A percentile compares a stretch with the other conserved stretches of the same genome.
Evolutionary conservation across 441 rosid genomes (phyloP).

Genomic region (Manihot esculenta): DNA sequence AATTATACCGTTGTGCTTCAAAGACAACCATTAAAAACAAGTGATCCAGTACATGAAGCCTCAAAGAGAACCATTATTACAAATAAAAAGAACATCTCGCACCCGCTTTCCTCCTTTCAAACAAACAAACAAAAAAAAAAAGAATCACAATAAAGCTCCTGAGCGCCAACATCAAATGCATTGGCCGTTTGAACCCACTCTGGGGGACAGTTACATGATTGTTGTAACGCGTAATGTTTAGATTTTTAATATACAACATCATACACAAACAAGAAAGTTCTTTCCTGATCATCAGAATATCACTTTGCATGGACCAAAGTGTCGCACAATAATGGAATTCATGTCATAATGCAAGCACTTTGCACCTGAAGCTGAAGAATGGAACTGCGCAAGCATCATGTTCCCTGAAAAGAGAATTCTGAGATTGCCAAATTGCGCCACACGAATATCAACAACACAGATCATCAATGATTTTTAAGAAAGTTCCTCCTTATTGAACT

Average conservation of each 20-base stretch:
- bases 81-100: neutral
- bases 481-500: slow-evolving; percentile 51
- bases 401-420: neutral
- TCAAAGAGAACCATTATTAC: neutral
- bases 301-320: neutral
- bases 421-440: neutral
- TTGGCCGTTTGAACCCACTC: neutral
- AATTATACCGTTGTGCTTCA: no score
- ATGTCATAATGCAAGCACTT: neutral
- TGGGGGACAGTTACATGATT: neutral
- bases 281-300: neutral
- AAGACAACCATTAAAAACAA: no score
- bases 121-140: neutral
- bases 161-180: neutral
- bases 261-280: slow-evolving; percentile 6
- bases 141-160: neutral
- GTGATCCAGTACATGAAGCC: no score
- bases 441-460: neutral
- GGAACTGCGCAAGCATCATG: neutral
- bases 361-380: neutral
- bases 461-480: slow-evolving; percentile 24
- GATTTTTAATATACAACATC: slow-evolving; percentile 18
- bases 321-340: neutral
- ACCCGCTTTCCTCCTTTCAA: neutral
- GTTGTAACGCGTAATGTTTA: neutral